Conservation (phyloP, 306 rosid genomes). For the Ormosia emarginata region DNA sequence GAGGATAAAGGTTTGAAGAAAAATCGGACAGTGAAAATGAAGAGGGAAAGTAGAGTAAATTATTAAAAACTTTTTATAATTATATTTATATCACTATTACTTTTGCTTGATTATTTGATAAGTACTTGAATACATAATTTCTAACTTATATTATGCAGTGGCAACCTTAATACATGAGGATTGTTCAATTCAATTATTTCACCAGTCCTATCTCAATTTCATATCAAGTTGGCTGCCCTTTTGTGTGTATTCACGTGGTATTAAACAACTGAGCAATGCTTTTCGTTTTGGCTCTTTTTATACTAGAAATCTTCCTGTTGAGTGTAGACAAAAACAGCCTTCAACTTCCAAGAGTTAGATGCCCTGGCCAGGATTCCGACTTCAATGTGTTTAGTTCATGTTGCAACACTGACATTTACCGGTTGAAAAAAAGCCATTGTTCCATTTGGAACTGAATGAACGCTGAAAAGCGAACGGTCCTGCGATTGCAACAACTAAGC, state of each 20-base stretch:
- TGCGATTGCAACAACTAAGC: conserved; percentile 17
- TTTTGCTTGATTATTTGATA: background rate
- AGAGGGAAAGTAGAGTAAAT: too few relatives aligned
- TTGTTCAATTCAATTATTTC: background rate
- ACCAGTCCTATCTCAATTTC: background rate
- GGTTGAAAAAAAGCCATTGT: background rate
- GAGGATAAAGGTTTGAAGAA: too few relatives aligned
- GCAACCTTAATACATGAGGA: background rate
- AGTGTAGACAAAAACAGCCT: background rate
- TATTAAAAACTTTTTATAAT: too few relatives aligned
- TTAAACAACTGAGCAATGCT: background rate
- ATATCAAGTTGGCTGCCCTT: background rate
- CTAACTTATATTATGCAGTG: background rate
- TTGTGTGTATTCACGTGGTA: background rate
- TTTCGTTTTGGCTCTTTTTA: background rate
- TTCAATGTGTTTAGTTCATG: background rate
- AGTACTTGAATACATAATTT: background rate
- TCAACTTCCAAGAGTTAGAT: background rate
- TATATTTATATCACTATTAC: background rate
- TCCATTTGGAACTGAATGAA: background rate
- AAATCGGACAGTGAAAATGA: too few relatives aligned
- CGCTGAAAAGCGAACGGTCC: background rate
- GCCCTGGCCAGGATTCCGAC: background rate
- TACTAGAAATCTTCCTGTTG: too few relatives aligned
- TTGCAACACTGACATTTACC: background rate